Conservation (phyloP, 768 basidiomycete genomes). For the Floccularia luteovirens region DNA sequence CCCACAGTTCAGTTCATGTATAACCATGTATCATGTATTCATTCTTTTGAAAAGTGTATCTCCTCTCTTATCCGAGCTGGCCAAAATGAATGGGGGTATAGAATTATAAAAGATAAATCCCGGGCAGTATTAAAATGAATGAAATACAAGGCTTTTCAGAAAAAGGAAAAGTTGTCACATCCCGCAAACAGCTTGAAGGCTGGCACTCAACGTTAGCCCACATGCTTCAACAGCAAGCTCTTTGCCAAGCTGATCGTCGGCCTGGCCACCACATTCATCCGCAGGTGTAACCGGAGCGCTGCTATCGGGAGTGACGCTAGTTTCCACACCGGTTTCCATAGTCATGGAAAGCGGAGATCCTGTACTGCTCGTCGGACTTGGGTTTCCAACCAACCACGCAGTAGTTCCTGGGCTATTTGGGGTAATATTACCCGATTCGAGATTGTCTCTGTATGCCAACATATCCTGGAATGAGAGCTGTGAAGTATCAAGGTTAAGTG, state of each 20-base stretch:
- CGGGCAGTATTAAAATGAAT: too few species aligned
- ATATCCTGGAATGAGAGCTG: conserved; percentile 18
- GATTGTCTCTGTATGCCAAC: conserved; percentile 15
- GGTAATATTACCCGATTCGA: conserved; percentile 13
- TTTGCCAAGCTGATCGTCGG: background rate
- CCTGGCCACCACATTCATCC: conserved; percentile 12
- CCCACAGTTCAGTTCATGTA: too few species aligned
- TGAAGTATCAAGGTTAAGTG: conserved; percentile 18
- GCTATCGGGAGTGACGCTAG: conserved; percentile 16
- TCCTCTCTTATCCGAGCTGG: too few species aligned
- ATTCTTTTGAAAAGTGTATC: too few species aligned
- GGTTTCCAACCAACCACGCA: conserved; percentile 11
- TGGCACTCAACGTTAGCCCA: conserved; percentile 8
- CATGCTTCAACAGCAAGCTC: conserved; percentile 6
- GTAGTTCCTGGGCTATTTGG: conserved; percentile 16
- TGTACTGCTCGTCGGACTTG: conserved; percentile 16
- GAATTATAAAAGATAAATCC: too few species aligned
- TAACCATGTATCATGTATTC: too few species aligned
- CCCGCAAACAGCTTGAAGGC: conserved; percentile 13
- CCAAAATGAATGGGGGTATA: too few species aligned
- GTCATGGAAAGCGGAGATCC: conserved; percentile 13
- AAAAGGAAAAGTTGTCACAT: too few species aligned
- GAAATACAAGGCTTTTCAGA: too few species aligned
- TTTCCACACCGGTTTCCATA: conserved; percentile 13
- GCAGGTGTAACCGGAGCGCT: conserved; percentile 22